Evolutionary conservation across 2,329 filamentous ascomycete genomes (phyloP).

Genomic region (Sarocladiaceae sp.): DNA sequence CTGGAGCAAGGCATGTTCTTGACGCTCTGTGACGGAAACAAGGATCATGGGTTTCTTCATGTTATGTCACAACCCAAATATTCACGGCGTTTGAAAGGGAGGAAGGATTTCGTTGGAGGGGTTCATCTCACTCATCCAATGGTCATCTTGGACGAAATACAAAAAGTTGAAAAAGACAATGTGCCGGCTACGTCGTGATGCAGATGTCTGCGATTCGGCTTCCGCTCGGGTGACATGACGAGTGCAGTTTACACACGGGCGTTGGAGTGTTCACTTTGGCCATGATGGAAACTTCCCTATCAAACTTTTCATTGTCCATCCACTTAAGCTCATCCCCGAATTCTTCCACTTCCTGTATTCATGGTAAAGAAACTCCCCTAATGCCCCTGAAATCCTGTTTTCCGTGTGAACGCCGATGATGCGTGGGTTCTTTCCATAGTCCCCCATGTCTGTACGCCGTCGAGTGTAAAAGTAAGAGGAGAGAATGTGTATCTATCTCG

Average conservation of each 20-base stretch:
- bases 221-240: too few relatives aligned
- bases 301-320: neutral
- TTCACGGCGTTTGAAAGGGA: constrained; percentile 7
- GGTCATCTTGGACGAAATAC: constrained; percentile 9
- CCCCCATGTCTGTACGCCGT: constrained; percentile 6
- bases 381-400: constrained; percentile 3
- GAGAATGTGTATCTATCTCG: neutral
- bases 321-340: neutral
- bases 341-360: too few relatives aligned
- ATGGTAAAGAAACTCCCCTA: constrained; percentile 6
- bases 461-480: too few relatives aligned
- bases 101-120: neutral
- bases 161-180: constrained; percentile 10
- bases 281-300: neutral
- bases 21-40: neutral
- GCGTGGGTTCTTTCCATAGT: neutral
- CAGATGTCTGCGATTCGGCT: neutral
- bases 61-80: constrained; percentile 9
- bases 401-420: constrained; percentile 7
- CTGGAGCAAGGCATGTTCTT: neutral
- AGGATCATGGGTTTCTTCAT: constrained; percentile 7
- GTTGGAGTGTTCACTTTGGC: neutral
- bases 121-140: constrained; percentile 1
- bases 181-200: neutral
- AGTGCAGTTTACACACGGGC: neutral